Percentiles rank a stretch among this genome's conserved stretches.
These are phyloP conservation scores for Helotiales sp. DNA, from an alignment of 2,329 filamentous ascomycete genomes.

Conservation along the genomic window DNA sequence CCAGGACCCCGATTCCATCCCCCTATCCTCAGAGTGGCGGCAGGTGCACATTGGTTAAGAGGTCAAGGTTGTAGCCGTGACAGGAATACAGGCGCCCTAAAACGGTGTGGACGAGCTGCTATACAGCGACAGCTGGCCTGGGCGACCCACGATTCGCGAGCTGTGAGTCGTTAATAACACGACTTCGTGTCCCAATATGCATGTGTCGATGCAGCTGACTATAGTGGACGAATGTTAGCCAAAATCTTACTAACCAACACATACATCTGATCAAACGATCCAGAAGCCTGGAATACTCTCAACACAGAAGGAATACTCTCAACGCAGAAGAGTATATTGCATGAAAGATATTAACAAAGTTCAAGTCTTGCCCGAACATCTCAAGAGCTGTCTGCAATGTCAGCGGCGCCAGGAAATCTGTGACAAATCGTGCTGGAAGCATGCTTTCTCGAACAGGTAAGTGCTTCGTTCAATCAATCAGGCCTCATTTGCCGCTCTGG, in stretches of 20 bases:
- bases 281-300: constrained; percentile 1
- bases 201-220: constrained; percentile 13
- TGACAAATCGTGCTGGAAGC: constrained; percentile 7
- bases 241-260: constrained; percentile 14
- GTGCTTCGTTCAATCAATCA: constrained; percentile 14
- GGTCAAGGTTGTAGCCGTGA: constrained; percentile 9
- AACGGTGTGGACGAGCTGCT: neutral
- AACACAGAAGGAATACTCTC: neutral
- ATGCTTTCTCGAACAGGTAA: neutral
- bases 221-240: neutral
- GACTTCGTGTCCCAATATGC: constrained; percentile 12
- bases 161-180: neutral
- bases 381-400: neutral
- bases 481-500: constrained; percentile 2
- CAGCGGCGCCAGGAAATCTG: constrained; percentile 3
- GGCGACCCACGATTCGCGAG: neutral
- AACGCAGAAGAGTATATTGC: neutral
- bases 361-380: neutral
- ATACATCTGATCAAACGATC: neutral
- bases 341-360: neutral
- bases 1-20: constrained; percentile 2
- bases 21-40: constrained; percentile 8
- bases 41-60: constrained; percentile 1
- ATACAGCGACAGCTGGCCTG: constrained; percentile 2
- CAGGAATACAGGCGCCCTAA: constrained; percentile 5